phyloP scores from a whole-genome alignment of 805 yeast genomes.

The Yarrowia porcina region DNA sequence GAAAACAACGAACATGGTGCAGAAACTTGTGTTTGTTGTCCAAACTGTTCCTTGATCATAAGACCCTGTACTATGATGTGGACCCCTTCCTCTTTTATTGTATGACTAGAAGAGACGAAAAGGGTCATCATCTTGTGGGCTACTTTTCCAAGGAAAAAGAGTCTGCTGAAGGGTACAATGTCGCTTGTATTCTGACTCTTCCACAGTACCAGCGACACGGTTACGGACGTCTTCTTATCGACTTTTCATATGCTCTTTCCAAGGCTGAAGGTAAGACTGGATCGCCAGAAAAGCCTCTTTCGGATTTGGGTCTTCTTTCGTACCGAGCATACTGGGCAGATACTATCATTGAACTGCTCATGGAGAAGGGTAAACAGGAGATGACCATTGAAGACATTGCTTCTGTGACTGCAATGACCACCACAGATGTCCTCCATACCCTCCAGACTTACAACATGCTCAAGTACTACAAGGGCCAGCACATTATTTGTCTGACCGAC shows the following conservation, averaged over 20 bases:
- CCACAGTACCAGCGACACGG: constrained; percentile 98
- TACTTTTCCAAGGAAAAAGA: constrained; percentile 97
- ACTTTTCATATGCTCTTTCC: constrained; percentile 87
- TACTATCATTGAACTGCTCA: constrained; percentile 67
- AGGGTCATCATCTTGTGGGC: constrained; percentile 95
- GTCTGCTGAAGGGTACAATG: constrained; percentile 89
- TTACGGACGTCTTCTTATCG: constrained; percentile 85
- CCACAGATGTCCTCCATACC: constrained; percentile 91
- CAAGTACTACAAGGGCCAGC: constrained; percentile 93
- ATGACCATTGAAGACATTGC: constrained; percentile 90
- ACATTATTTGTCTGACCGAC: constrained; percentile 80
- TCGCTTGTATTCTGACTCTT: constrained; percentile 92
- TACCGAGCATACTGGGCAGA: constrained; percentile 98
- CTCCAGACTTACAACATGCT: constrained; percentile 86
- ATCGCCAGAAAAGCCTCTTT: constrained; percentile 94
- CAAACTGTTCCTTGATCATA: constrained; percentile 90
- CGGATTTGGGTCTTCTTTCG: constrained; percentile 88
- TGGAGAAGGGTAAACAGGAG: constrained; percentile 59
- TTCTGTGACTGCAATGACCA: constrained; percentile 85
- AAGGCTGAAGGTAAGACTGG: constrained; percentile 87
- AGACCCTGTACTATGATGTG: constrained; percentile 93
- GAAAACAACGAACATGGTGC: constrained; percentile 96
- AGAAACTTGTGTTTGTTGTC: constrained; percentile 88
- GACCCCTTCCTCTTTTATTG: constrained; percentile 96
- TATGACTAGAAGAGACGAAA: constrained; percentile 85